phyloP scores from a whole-genome alignment of 73 alveolate genomes.

The Effrenium voratum region DNA sequence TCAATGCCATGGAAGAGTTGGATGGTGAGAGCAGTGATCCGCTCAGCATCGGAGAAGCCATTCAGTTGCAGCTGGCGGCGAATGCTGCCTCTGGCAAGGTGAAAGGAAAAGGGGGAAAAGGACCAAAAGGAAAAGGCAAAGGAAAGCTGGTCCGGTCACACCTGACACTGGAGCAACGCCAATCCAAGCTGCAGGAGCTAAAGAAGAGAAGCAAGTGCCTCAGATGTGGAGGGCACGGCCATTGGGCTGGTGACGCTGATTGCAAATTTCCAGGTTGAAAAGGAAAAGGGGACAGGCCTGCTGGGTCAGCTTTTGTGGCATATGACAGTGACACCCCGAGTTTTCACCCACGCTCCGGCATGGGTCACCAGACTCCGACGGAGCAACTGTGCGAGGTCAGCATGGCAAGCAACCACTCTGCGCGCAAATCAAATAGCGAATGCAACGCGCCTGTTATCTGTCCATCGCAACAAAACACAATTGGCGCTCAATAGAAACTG shows the following conservation, averaged over 20 bases:
- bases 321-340: no score
- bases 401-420: no score
- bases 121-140: background rate
- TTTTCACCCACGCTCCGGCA: no score
- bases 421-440: no score
- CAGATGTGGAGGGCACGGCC: background rate
- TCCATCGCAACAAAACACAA: no score
- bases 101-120: background rate
- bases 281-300: background rate
- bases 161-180: background rate
- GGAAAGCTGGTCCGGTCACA: background rate
- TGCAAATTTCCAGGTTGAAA: background rate
- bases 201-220: background rate
- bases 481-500: no score
- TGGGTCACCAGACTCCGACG: no score
- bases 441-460: no score
- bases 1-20: background rate
- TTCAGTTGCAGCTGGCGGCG: conserved; percentile 1
- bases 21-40: background rate
- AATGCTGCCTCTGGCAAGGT: background rate
- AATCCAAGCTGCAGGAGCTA: background rate
- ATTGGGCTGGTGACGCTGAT: background rate
- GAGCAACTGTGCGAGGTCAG: no score
- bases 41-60: background rate
- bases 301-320: background rate